These are phyloP conservation scores for Komagataea norvegica DNA, from an alignment of 1,139 yeast species.

Conservation along the genomic window DNA sequence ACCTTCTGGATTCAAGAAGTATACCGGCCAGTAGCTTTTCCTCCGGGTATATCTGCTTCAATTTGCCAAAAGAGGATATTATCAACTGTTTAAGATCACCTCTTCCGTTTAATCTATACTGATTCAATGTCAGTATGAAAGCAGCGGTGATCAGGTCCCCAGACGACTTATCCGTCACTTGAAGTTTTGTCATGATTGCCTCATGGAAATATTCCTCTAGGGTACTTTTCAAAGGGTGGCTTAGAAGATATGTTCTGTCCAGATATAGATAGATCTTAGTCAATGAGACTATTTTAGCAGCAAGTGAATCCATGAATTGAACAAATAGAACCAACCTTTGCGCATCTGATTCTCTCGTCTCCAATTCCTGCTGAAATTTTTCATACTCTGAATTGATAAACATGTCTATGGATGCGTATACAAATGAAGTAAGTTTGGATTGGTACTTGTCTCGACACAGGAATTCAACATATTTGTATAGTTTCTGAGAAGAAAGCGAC, in stretches of 20 bases:
- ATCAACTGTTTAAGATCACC: background rate
- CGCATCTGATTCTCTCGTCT: no score
- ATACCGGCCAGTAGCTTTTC: background rate
- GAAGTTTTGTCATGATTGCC: background rate
- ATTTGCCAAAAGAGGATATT: background rate
- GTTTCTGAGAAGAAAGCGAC: constrained; percentile 21
- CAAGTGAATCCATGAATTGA: constrained; percentile 10
- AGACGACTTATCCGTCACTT: background rate
- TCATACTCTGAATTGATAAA: background rate
- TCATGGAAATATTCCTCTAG: constrained; percentile 18
- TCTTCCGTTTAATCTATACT: background rate
- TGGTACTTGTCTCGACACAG: constrained; percentile 32
- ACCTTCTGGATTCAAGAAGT: background rate
- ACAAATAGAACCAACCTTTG: constrained; percentile 9
- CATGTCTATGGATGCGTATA: constrained; percentile 13
- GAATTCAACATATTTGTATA: constrained; percentile 35
- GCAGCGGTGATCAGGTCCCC: constrained; percentile 1
- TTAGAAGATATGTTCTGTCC: constrained; percentile 33
- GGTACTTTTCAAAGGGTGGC: constrained; percentile 26
- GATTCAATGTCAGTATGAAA: background rate
- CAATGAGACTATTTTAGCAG: constrained; percentile 11
- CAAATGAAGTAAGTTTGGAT: constrained; percentile 22
- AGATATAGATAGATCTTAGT: constrained; percentile 30
- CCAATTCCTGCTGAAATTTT: background rate
- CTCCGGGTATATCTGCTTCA: background rate